phyloP scores from a whole-genome alignment of 805 yeast genomes.

The Sugiyamaella lignohabitans region DNA sequence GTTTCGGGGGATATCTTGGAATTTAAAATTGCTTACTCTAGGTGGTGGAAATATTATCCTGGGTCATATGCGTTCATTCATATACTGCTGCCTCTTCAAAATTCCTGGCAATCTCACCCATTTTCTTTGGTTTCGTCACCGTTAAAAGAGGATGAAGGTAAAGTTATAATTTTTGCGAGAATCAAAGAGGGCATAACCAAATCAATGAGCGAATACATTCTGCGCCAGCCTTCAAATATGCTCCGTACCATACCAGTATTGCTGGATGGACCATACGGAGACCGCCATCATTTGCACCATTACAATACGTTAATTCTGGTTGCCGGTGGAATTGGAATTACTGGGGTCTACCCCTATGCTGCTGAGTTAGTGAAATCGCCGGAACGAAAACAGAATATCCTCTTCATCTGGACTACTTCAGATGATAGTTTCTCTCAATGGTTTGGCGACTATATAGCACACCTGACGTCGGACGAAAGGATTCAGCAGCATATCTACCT shows the following conservation, averaged over 20 bases:
- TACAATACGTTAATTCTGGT: conserved; percentile 52
- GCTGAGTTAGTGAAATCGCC: conserved; percentile 11
- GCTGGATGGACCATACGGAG: conserved; percentile 72
- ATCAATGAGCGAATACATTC: conserved; percentile 9
- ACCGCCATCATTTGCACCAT: conserved; percentile 41
- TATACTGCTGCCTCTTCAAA: conserved; percentile 51
- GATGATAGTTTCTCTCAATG: conserved; percentile 25
- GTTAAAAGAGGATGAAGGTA: conserved; percentile 11
- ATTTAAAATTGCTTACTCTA: conserved; percentile 35
- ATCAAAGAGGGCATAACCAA: conserved; percentile 20
- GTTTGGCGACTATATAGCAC: conserved; percentile 27
- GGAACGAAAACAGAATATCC: conserved; percentile 15
- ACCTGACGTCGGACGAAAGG: conserved; percentile 21
- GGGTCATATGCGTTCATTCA: conserved; percentile 53
- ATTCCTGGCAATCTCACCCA: conserved; percentile 70
- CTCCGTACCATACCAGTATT: conserved; percentile 18
- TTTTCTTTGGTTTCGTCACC: conserved; percentile 40
- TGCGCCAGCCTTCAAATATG: background rate
- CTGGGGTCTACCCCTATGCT: conserved; percentile 48
- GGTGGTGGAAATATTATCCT: conserved; percentile 43
- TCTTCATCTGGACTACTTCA: conserved; percentile 30
- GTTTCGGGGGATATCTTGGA: conserved; percentile 18
- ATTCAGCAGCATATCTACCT: conserved; percentile 31
- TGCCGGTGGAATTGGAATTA: conserved; percentile 74
- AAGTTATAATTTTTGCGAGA: conserved; percentile 13